phyloP scores from a whole-genome alignment of 805 yeast species.

The Metschnikowia continentalis region DNA sequence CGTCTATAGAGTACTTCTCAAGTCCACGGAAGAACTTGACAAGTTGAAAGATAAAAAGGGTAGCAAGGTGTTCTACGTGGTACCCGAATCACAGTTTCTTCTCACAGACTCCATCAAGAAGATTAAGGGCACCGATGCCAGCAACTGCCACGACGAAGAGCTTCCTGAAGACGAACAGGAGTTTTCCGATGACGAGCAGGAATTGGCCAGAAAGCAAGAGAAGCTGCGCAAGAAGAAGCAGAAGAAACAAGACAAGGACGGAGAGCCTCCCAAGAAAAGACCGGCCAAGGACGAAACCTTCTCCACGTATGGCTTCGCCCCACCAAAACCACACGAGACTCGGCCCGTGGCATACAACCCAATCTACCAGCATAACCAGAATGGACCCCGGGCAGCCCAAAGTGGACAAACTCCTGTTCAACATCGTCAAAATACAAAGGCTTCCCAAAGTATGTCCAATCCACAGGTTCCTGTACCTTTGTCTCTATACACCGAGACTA shows the following conservation, averaged over 20 bases:
- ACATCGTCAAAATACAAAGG: not conserved
- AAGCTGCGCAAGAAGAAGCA: constrained; percentile 57
- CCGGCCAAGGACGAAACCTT: constrained; percentile 16
- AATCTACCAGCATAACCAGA: not conserved
- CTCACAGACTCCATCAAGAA: constrained; percentile 68
- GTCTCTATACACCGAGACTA: not conserved
- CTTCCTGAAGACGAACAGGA: constrained; percentile 90
- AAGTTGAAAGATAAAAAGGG: constrained; percentile 49
- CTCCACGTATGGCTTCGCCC: constrained; percentile 17
- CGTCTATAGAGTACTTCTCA: constrained; percentile 69
- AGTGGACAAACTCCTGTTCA: not conserved
- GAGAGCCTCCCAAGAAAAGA: constrained; percentile 18
- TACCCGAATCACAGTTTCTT: constrained; percentile 73
- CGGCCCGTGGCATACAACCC: constrained; percentile 3
- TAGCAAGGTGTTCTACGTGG: constrained; percentile 65
- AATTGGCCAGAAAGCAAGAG: constrained; percentile 60
- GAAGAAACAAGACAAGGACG: constrained; percentile 22
- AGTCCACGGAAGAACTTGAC: constrained; percentile 45
- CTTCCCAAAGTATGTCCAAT: too few species aligned
- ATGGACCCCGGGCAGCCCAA: not conserved
- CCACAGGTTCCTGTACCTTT: not conserved
- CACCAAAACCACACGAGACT: not conserved
- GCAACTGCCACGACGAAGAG: constrained; percentile 93
- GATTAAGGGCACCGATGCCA: constrained; percentile 88
- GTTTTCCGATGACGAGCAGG: constrained; percentile 91